These are phyloP conservation scores for Trichothecium sympodiale DNA, from an alignment of 2,329 filamentous ascomycete genomes.

Conservation along the genomic window DNA sequence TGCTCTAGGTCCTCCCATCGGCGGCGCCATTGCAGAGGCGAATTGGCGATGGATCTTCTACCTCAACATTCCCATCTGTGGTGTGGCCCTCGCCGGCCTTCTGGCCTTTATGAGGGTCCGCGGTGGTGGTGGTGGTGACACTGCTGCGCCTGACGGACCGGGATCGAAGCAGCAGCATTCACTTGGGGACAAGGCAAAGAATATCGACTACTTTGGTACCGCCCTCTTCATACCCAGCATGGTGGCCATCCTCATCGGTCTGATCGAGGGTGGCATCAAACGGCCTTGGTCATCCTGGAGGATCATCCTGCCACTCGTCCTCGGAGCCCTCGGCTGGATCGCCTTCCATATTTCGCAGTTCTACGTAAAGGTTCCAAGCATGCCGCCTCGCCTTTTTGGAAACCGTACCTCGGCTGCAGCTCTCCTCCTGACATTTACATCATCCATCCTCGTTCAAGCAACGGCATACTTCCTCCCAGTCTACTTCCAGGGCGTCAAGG, in stretches of 20 bases:
- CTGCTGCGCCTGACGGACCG: no score
- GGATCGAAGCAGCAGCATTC: no score
- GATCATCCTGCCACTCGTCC: constrained; percentile 26
- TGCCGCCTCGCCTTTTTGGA: constrained; percentile 11
- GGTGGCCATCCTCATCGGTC: constrained; percentile 24
- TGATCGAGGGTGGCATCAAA: constrained; percentile 27
- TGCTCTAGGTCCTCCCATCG: no score
- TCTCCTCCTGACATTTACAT: constrained; percentile 12
- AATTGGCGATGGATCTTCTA: constrained; percentile 32
- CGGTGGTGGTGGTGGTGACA: constrained; percentile 6
- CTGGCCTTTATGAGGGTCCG: constrained; percentile 21
- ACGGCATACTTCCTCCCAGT: constrained; percentile 25
- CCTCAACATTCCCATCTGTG: constrained; percentile 25
- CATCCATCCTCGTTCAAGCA: constrained; percentile 11
- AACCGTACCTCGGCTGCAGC: constrained; percentile 12
- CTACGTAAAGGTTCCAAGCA: constrained; percentile 12
- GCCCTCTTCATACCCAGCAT: constrained; percentile 22
- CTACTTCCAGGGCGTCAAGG: constrained; percentile 29
- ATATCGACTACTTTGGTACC: constrained; percentile 30
- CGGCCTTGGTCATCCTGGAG: constrained; percentile 24
- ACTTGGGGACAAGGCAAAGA: constrained; percentile 7
- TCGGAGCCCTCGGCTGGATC: constrained; percentile 25
- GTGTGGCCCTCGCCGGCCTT: constrained; percentile 14
- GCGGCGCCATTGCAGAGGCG: constrained; percentile 5
- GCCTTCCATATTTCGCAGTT: constrained; percentile 12